Evolutionary conservation across 164 flowering plant genomes (phyloP).

Genomic region (Piper betle): DNA sequence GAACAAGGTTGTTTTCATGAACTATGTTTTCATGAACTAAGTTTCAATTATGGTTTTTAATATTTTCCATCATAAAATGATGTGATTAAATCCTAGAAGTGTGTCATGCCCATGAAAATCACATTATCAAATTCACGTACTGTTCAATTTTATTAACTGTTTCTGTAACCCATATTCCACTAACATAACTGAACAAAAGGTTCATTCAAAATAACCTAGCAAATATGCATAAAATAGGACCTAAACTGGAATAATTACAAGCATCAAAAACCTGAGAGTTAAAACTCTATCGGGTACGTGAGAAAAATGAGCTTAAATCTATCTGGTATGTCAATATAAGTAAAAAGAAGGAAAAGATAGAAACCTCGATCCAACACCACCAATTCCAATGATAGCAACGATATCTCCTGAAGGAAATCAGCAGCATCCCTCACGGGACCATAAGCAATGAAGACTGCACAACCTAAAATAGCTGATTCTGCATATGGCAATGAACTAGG

Average conservation of each 20-base stretch:
- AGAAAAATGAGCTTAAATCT: neutral
- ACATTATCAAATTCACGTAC: too few species aligned
- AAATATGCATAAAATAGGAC: too few species aligned
- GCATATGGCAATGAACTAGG: constrained; percentile 76
- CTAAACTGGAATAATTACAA: too few species aligned
- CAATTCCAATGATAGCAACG: constrained; percentile 91
- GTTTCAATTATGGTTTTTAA: neutral
- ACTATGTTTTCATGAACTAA: neutral
- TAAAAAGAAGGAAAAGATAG: neutral
- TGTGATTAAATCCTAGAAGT: neutral
- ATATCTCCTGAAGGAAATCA: constrained; percentile 83
- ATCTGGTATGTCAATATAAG: neutral
- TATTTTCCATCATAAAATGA: neutral
- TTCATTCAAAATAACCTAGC: too few species aligned
- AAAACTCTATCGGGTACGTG: too few species aligned
- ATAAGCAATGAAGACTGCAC: constrained; percentile 97
- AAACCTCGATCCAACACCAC: constrained; percentile 98
- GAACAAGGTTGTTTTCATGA: constrained; percentile 22
- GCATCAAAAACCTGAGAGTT: too few species aligned
- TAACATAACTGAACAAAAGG: too few species aligned
- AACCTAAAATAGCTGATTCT: constrained; percentile 92
- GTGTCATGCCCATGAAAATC: neutral
- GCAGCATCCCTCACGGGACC: constrained; percentile 99
- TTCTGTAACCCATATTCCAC: too few species aligned
- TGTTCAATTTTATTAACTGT: too few species aligned